Evolutionary conservation across 257 asterid genomes (phyloP), one percentile per base, ranked within the genome.

Genomic region (Plectranthus barbatus): DNA sequence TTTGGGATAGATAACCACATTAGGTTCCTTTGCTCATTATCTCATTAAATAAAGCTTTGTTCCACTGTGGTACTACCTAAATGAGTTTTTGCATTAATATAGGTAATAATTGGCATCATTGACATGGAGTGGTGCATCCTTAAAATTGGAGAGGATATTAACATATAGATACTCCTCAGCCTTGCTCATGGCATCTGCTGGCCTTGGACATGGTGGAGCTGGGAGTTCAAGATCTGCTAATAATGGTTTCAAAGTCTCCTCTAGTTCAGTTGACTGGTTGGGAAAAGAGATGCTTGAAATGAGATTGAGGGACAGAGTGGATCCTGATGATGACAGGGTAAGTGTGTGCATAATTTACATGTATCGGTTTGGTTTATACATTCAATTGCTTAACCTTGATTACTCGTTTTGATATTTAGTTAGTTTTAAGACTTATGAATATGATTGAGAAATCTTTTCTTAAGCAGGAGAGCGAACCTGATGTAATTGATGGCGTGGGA

Each of bases 251-350:
- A 83, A 85, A 66, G 94, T 87, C 68, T 86, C 97, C 55, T 89
- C 98, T 53, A 85, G 87, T 84, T 92, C 98, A 57, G 89, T 88
- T 74, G 98, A 92, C 62, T 88, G 96, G 96, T 84, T 92, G 67
- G 98, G 96, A 62, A 84, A 85, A 76, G 97, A 92, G 81, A 89
- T 92, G 93, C 88, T 76, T 70, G 97, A 91, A 51, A 84, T 92
- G 98, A 84, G 79, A 76, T 69, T 92, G 76, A 77, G 93, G 77
- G 97, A 92, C 81, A 82, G 85, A 76, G 83, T 68, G 71, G 95
- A 87, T 54, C 75, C 77, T 52, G 95, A 89, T 41, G 85, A 83
- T 62, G 98, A 88, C 37, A 82, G 93, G 80, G 98, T 92, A 76
- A 77, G 87, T 56, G 41, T 51, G 33, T 42, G 44, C 31, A 42